A percentile compares a stretch with the other conserved stretches of the same genome.
These are phyloP conservation scores for Penicillium steckii DNA, from an alignment of 495 filamentous ascomycete genomes.

Conservation along the genomic window DNA sequence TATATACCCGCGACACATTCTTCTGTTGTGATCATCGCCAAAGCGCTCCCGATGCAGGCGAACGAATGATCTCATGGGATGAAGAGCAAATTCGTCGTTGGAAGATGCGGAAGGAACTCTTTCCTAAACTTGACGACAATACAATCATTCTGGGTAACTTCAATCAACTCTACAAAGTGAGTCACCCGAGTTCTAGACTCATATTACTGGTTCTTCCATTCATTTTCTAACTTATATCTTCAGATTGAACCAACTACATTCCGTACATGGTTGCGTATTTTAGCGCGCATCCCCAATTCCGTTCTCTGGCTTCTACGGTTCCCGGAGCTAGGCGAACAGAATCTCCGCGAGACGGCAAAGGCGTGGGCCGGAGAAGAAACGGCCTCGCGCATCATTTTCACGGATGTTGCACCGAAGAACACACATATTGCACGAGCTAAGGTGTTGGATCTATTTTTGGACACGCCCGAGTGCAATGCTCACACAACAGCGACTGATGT, in stretches of 20 bases:
- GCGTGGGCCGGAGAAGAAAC: conserved; percentile 84
- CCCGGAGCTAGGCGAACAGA: conserved; percentile 86
- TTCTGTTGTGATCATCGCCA: conserved; percentile 98
- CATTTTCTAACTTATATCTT: conserved; percentile 5
- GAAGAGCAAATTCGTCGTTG: conserved; percentile 82
- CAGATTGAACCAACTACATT: conserved; percentile 98
- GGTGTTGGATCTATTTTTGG: conserved; percentile 90
- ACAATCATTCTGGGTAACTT: conserved; percentile 95
- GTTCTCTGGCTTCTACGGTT: conserved; percentile 96
- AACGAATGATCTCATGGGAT: conserved; percentile 69
- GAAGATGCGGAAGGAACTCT: conserved; percentile 93
- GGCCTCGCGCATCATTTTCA: conserved; percentile 91
- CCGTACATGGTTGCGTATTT: conserved; percentile 92
- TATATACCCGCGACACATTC: conserved; percentile 93
- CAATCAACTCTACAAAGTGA: conserved; percentile 98
- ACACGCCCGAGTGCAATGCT: conserved; percentile 97
- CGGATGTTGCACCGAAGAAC: conserved; percentile 93
- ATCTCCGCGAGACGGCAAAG: conserved; percentile 75
- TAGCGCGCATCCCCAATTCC: conserved; percentile 81
- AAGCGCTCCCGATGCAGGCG: conserved; percentile 75
- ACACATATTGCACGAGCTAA: conserved; percentile 91
- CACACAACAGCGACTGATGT: conserved; percentile 98
- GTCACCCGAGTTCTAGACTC: too few relatives aligned
- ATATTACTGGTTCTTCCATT: not conserved
- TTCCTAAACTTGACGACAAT: conserved; percentile 80